These are phyloP conservation scores for Quercus agrifolia DNA, from an alignment of 306 rosid species.

Conservation along the genomic window DNA sequence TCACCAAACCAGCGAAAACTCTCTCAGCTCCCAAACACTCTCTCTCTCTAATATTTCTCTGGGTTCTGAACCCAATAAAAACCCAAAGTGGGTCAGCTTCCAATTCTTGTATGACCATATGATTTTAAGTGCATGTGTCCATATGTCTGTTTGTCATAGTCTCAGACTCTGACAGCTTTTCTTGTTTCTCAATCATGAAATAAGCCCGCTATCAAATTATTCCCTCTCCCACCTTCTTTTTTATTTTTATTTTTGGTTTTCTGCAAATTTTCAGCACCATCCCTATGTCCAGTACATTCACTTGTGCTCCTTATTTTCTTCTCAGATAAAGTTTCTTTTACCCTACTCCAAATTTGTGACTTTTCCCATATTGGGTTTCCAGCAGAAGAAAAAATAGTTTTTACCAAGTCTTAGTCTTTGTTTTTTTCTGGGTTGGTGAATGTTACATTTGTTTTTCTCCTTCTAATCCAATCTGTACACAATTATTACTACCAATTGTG, in stretches of 20 bases:
- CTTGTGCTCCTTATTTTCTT: background rate
- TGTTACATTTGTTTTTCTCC: conserved; percentile 20
- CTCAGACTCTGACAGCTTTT: conserved; percentile 69
- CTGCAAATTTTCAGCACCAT: conserved; percentile 17
- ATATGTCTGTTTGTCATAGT: conserved; percentile 24
- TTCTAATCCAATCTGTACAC: conserved; percentile 27
- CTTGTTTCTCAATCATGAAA: conserved; percentile 34
- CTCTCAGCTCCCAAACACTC: background rate
- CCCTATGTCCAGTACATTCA: conserved; percentile 18
- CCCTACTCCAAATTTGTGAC: conserved; percentile 5
- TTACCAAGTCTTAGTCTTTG: conserved; percentile 2
- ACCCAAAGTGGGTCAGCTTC: conserved; percentile 33
- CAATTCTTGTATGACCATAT: conserved; percentile 4
- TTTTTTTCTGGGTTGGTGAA: conserved; percentile 39
- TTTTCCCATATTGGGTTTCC: conserved; percentile 4
- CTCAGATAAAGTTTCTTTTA: conserved; percentile 4
- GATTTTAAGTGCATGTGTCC: conserved; percentile 48
- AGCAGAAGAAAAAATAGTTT: too few relatives aligned
- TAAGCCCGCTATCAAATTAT: conserved; percentile 42
- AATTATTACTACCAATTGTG: conserved; percentile 11
- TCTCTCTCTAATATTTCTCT: background rate
- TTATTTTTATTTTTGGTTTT: background rate
- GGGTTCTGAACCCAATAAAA: conserved; percentile 9
- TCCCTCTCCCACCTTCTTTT: conserved; percentile 2
- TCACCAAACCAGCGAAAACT: background rate